Evolutionary conservation across 2,329 filamentous ascomycete genomes (phyloP).

Genomic region (Epichloe scottii): DNA sequence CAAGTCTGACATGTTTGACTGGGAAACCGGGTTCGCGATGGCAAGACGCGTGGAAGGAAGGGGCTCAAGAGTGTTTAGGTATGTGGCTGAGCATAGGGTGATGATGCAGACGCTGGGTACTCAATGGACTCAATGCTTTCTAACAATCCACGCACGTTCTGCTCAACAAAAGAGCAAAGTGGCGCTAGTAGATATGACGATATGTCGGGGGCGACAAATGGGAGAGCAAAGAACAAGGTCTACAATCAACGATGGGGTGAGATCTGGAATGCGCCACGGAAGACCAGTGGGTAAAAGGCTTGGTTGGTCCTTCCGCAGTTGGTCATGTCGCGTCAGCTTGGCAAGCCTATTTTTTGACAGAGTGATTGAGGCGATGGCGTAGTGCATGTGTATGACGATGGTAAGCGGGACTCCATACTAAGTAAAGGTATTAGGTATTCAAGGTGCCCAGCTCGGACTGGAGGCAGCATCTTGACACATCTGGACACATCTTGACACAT

Average conservation of each 20-base stretch:
- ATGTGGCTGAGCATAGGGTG: neutral
- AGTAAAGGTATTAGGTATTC: too few relatives aligned
- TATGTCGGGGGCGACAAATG: neutral
- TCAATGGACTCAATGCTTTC: too few relatives aligned
- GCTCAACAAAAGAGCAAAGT: neutral
- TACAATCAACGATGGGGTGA: neutral
- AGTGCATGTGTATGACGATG: too few relatives aligned
- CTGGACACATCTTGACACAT: too few relatives aligned
- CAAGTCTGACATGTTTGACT: too few relatives aligned
- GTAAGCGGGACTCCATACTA: too few relatives aligned
- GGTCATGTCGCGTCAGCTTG: neutral
- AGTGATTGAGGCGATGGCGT: neutral
- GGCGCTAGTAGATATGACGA: neutral
- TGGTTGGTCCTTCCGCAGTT: neutral
- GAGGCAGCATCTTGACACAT: too few relatives aligned
- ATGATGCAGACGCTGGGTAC: neutral
- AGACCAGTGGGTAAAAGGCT: neutral
- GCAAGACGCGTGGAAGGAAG: too few relatives aligned
- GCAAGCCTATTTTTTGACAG: neutral
- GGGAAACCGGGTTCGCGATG: too few relatives aligned
- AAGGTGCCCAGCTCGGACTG: too few relatives aligned
- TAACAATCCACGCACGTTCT: neutral
- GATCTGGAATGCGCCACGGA: neutral
- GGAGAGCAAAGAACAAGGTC: neutral
- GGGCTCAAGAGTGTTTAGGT: too few relatives aligned